Evolutionary conservation across 345 rosid species (phyloP), one percentile per base, ranked within the genome.

Genomic region (Isatis tinctoria): DNA sequence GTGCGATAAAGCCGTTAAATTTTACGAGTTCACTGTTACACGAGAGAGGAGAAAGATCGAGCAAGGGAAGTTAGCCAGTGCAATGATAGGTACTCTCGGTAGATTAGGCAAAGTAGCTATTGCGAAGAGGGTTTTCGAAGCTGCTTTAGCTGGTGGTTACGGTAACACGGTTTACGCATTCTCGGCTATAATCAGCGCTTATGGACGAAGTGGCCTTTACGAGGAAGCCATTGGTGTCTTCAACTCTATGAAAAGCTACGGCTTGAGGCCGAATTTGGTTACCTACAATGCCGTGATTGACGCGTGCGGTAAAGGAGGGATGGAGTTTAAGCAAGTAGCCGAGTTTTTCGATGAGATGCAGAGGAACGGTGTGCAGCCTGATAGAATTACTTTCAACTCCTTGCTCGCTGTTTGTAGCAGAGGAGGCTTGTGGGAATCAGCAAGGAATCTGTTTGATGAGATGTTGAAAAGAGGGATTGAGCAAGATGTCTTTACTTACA

Each of bases 281-380:
- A 89, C 97, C 57, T 94, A 91, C 69, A 93, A 93, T 78, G 90
- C 96, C 6, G 96, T 94, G 75, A 90, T 94, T 48, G 98, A 91
- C 54, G 98, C 97, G 0, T 94, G 92, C 45, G 98, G 90, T 14
- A 94, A 90, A 79, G 96, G 96, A 5, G 97, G 98, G 16, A 84
- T 90, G 74, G 96, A 88, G 74, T 94, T 82, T 80, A 85, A 80
- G 41, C 81, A 72, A 47, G 95, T 82, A 35, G 82, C 83, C 60
- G 85, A 76, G 81, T 84, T 87, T 65, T 91, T 94, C 16, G 87
- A 94, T 66, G 90, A 87, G 41, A 94, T 94, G 98, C 77, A 85
- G 78, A 86, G 72, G 61, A 84, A 80, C 11, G 83, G 89, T 60
- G 90, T 94, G 80, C 93, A 90, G 51, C 97, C 97, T 0, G 98